A percentile compares a stretch with the other conserved stretches of the same genome.
Evolutionary conservation across 116 monocot species (phyloP).

Genomic region (Posidonia oceanica): DNA sequence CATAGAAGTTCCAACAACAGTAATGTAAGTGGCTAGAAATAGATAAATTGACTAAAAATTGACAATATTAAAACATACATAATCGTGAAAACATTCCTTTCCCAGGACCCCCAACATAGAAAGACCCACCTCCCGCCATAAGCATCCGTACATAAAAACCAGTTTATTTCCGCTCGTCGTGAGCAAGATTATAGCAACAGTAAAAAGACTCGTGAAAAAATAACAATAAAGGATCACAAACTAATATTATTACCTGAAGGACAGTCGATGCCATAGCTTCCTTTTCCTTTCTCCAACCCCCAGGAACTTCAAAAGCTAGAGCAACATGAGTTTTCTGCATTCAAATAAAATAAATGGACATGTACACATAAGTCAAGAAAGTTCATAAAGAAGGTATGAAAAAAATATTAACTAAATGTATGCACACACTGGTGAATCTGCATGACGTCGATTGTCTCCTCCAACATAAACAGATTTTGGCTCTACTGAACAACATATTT

Average conservation of each 20-base stretch:
- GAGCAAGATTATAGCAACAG: background rate
- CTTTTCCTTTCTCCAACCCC: constrained; percentile 87
- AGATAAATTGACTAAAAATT: too few species aligned
- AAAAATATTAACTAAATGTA: background rate
- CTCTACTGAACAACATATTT: constrained; percentile 33
- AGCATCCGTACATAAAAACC: constrained; percentile 52
- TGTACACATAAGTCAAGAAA: background rate
- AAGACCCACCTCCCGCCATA: constrained; percentile 97
- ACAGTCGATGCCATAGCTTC: constrained; percentile 75
- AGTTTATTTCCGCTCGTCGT: background rate
- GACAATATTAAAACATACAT: constrained; percentile 44
- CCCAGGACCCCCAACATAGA: constrained; percentile 92
- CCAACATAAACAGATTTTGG: constrained; percentile 81
- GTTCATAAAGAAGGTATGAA: background rate
- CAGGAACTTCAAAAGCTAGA: constrained; percentile 95
- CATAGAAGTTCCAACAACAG: background rate
- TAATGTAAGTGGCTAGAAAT: too few species aligned
- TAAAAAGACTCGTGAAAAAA: background rate
- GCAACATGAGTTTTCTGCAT: constrained; percentile 78
- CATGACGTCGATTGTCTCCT: constrained; percentile 81
- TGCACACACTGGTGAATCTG: constrained; percentile 48
- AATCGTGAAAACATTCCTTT: constrained; percentile 97
- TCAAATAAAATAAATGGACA: background rate
- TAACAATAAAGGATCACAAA: background rate
- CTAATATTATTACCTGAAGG: constrained; percentile 50